phyloP scores from a whole-genome alignment of 148 eudicot genomes.

The Dysphania ambrosioides region DNA sequence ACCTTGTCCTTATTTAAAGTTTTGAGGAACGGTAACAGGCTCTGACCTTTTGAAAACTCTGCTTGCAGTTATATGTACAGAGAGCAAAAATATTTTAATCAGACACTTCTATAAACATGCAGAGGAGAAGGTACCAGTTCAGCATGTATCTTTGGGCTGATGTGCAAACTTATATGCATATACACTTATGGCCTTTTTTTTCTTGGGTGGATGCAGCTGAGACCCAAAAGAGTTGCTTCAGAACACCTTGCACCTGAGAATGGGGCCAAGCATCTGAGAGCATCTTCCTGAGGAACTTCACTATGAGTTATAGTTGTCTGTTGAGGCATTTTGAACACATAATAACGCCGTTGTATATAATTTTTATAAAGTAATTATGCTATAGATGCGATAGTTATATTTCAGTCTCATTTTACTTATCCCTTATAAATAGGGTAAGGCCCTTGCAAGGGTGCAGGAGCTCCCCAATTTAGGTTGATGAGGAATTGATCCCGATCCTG shows the following conservation, averaged over 20 bases:
- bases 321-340: not conserved
- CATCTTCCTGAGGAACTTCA: conserved; percentile 44
- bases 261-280: conserved; percentile 56
- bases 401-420: not conserved
- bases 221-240: conserved; percentile 64
- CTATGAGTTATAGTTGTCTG: conserved; percentile 21
- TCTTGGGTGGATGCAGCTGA: conserved; percentile 34
- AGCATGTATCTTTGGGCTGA: not conserved
- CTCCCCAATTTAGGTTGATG: not conserved
- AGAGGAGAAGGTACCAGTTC: conserved; percentile 66
- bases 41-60: conserved; percentile 10
- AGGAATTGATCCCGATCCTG: not conserved
- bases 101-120: conserved; percentile 73
- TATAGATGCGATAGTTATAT: not conserved
- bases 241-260: conserved; percentile 53
- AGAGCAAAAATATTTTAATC: conserved; percentile 65
- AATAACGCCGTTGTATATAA: conserved; percentile 20
- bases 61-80: conserved; percentile 64
- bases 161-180: not conserved
- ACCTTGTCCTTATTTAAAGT: not conserved
- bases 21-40: not conserved
- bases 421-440: not conserved
- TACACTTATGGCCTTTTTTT: not conserved
- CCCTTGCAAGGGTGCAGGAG: not conserved
- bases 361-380: not conserved